These are phyloP conservation scores for Penicillium paneum DNA, from an alignment of 2,329 filamentous ascomycete genomes.

Conservation along the genomic window DNA sequence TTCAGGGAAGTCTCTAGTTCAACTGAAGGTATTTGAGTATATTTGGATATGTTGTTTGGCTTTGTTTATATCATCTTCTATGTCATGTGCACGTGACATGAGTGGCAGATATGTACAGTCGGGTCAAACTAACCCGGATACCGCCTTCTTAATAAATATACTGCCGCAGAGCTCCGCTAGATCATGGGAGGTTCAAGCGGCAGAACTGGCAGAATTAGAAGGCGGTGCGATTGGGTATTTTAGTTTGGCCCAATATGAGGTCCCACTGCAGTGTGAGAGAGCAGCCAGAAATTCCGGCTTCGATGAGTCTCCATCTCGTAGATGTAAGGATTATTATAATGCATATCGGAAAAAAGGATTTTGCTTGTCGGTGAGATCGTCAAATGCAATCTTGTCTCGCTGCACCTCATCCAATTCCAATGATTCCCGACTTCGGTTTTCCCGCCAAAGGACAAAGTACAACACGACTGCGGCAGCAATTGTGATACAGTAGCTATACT, in stretches of 20 bases:
- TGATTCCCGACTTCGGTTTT: conserved; percentile 54
- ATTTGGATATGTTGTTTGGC: not conserved
- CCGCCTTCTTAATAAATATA: too few species aligned
- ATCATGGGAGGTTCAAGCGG: too few species aligned
- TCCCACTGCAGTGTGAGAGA: not conserved
- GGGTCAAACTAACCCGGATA: too few species aligned
- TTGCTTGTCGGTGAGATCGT: conserved; percentile 66
- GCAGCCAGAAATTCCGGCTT: not conserved
- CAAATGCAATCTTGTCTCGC: conserved; percentile 62
- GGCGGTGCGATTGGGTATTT: too few species aligned
- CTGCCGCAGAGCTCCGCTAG: too few species aligned
- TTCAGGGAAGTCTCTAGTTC: not conserved
- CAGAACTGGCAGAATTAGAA: too few species aligned
- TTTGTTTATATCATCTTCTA: not conserved
- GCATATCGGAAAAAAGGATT: conserved; percentile 66
- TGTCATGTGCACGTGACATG: not conserved
- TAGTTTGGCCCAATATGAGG: too few species aligned
- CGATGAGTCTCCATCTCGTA: not conserved
- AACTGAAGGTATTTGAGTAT: not conserved
- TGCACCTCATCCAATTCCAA: conserved; percentile 58
- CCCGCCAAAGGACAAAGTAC: conserved; percentile 58
- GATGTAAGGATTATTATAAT: conserved; percentile 29
- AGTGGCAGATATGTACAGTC: not conserved
- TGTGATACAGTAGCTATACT: conserved; percentile 62
- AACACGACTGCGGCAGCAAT: conserved; percentile 56